Evolutionary conservation across 306 rosid species (phyloP).

Genomic region (Cyclanthera cordifolia): DNA sequence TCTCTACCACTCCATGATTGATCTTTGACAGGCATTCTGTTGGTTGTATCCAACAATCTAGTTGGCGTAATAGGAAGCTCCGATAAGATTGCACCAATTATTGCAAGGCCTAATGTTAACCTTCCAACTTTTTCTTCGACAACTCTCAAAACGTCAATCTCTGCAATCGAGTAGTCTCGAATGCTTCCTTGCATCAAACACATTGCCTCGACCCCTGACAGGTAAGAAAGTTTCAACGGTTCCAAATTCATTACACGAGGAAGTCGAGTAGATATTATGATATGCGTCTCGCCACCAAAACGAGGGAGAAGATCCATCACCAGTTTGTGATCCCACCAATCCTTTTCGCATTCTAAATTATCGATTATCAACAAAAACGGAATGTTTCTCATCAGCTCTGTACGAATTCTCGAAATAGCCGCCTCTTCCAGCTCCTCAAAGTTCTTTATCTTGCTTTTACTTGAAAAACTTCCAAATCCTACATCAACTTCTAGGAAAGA

Average conservation of each 20-base stretch:
- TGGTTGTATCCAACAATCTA: constrained; percentile 62
- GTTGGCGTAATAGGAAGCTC: constrained; percentile 77
- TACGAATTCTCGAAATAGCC: constrained; percentile 63
- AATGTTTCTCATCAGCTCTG: constrained; percentile 72
- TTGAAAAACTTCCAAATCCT: constrained; percentile 53
- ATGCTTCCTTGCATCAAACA: constrained; percentile 53
- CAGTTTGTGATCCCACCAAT: constrained; percentile 87
- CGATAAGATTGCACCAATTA: constrained; percentile 60
- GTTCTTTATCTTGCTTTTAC: constrained; percentile 44
- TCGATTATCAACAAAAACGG: constrained; percentile 74
- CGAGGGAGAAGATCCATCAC: constrained; percentile 95
- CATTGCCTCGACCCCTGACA: constrained; percentile 78
- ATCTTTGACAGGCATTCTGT: constrained; percentile 74
- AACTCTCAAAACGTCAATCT: constrained; percentile 62
- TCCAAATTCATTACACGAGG: constrained; percentile 68
- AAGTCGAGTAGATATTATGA: constrained; percentile 67
- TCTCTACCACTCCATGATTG: constrained; percentile 56
- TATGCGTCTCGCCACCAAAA: constrained; percentile 72
- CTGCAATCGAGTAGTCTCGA: constrained; percentile 50
- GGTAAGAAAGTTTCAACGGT: constrained; percentile 64
- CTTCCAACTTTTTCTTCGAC: constrained; percentile 74
- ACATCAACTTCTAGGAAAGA: constrained; percentile 73
- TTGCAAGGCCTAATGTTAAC: constrained; percentile 59
- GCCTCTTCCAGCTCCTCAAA: constrained; percentile 76
- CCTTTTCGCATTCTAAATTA: constrained; percentile 78